phyloP scores from a whole-genome alignment of 2,329 filamentous ascomycete species.

The Penicillium sclerotiorum region DNA sequence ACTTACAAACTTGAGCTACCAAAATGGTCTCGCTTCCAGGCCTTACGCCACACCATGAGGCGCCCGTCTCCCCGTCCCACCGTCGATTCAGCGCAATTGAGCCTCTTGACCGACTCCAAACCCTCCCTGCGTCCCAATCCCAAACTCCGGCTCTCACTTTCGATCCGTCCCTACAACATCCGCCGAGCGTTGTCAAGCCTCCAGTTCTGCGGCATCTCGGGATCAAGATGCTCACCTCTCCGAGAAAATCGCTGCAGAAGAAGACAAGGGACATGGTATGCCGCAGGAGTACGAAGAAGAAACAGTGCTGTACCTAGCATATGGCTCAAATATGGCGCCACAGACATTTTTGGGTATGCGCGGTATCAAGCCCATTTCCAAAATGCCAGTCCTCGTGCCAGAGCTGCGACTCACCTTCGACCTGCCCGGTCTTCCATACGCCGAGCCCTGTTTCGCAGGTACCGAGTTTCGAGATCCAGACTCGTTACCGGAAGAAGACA shows the following conservation, averaged over 20 bases:
- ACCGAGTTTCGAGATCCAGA: slow-evolving; percentile 60
- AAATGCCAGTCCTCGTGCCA: slow-evolving; percentile 80
- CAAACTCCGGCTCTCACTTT: slow-evolving; percentile 4
- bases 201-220: slow-evolving; percentile 13
- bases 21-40: slow-evolving; percentile 11
- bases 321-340: slow-evolving; percentile 84
- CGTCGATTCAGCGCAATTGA: slow-evolving; percentile 19
- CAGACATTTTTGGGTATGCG: slow-evolving; percentile 78
- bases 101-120: slow-evolving; percentile 16
- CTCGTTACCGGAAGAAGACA: not conserved
- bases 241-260: slow-evolving; percentile 20
- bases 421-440: slow-evolving; percentile 81
- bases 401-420: slow-evolving; percentile 79
- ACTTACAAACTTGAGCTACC: not conserved
- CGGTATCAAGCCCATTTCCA: slow-evolving; percentile 78
- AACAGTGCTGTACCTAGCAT: slow-evolving; percentile 75
- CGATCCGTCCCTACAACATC: slow-evolving; percentile 19
- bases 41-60: not conserved
- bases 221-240: slow-evolving; percentile 22
- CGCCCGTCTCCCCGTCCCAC: slow-evolving; percentile 5
- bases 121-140: slow-evolving; percentile 1
- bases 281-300: slow-evolving; percentile 11
- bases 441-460: slow-evolving; percentile 91
- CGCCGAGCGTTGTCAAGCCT: slow-evolving; percentile 17
- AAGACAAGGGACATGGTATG: slow-evolving; percentile 16